Evolutionary conservation across 1,139 yeast genomes (phyloP).

Genomic region (Kodamaea alishanica): DNA sequence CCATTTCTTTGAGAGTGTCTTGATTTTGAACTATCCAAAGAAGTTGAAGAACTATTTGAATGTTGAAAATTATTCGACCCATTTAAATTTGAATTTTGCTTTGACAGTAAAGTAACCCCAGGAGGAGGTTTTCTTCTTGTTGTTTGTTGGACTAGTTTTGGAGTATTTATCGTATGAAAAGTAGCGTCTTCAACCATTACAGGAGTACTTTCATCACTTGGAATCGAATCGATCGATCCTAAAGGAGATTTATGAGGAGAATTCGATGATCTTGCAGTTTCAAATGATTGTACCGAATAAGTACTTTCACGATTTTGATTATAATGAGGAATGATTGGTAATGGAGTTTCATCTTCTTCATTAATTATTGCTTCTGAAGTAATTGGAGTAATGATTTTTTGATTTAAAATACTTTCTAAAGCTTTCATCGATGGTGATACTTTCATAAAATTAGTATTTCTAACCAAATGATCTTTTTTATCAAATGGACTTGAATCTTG

Average conservation of each 20-base stretch:
- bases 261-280: slow-evolving; percentile 24
- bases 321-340: too few relatives aligned
- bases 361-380: slow-evolving; percentile 5
- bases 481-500: too few relatives aligned
- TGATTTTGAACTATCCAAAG: too few relatives aligned
- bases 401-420: slow-evolving; percentile 44
- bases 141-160: slow-evolving; percentile 9
- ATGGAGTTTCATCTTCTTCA: slow-evolving; percentile 14
- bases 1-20: too few relatives aligned
- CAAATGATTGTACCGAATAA: slow-evolving; percentile 28
- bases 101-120: background rate
- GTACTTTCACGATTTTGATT: slow-evolving; percentile 8
- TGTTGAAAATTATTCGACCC: too few relatives aligned
- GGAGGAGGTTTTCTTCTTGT: too few relatives aligned
- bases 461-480: background rate
- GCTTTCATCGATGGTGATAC: slow-evolving; percentile 55
- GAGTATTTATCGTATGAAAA: slow-evolving; percentile 14
- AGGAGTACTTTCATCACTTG: slow-evolving; percentile 16
- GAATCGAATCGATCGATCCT: slow-evolving; percentile 5
- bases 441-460: slow-evolving; percentile 45
- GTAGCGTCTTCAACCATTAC: slow-evolving; percentile 25
- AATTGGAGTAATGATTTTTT: slow-evolving; percentile 13
- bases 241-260: slow-evolving; percentile 10
- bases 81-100: background rate
- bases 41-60: too few relatives aligned